These are phyloP conservation scores for Pyracantha coccinea DNA, from an alignment of 331 rosid genomes.

Conservation along the genomic window DNA sequence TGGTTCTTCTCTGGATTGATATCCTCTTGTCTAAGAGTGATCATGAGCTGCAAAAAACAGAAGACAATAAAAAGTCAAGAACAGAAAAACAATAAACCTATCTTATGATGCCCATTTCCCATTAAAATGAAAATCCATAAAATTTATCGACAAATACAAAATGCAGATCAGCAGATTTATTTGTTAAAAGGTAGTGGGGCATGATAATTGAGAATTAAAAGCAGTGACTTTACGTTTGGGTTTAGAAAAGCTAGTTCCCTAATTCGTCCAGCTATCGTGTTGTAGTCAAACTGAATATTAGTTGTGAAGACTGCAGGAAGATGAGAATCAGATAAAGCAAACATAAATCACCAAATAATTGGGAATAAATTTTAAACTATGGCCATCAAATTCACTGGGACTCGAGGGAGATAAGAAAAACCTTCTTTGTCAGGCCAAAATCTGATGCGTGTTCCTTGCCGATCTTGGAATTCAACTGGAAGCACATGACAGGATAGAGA, in stretches of 20 bases:
- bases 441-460: slow-evolving; percentile 67
- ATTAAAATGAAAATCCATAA: not conserved
- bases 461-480: slow-evolving; percentile 51
- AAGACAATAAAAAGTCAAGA: slow-evolving; percentile 19
- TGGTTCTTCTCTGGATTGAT: slow-evolving; percentile 56
- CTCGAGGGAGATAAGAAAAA: slow-evolving; percentile 16
- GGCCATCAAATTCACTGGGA: slow-evolving; percentile 7
- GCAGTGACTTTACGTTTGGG: slow-evolving; percentile 55
- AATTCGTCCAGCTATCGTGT: slow-evolving; percentile 79
- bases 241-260: slow-evolving; percentile 96
- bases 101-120: not conserved
- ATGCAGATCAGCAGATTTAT: not conserved
- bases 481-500: slow-evolving; percentile 54
- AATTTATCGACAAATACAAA: not conserved
- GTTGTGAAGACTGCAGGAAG: slow-evolving; percentile 78
- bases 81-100: not conserved
- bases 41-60: slow-evolving; percentile 53
- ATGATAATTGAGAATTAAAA: not conserved
- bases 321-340: slow-evolving; percentile 12
- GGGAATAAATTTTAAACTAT: slow-evolving; percentile 7
- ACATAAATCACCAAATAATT: slow-evolving; percentile 8
- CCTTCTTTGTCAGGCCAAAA: slow-evolving; percentile 99
- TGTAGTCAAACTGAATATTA: slow-evolving; percentile 66
- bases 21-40: slow-evolving; percentile 65
- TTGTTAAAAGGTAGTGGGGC: not conserved